Conservation (phyloP, 768 basidiomycete species). For the Leccinum pellstonianum region DNA sequence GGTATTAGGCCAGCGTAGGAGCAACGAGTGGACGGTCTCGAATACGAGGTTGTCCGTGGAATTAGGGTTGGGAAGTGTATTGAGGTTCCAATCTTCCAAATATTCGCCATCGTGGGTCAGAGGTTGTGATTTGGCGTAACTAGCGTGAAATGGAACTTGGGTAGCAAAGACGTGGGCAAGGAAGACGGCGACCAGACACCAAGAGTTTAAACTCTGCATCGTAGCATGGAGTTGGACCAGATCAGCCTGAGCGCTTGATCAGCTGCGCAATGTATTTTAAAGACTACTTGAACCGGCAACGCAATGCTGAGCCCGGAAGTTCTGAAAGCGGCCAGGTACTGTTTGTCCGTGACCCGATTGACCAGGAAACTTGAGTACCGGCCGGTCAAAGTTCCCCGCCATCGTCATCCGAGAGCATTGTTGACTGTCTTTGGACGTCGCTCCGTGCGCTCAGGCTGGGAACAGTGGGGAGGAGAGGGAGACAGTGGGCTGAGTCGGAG, state of each 20-base stretch:
- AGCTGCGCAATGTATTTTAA: neutral
- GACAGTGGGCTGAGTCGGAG: too few species aligned
- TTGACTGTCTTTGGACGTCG: neutral
- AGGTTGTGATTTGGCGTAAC: neutral
- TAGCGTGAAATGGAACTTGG: neutral
- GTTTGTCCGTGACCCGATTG: neutral
- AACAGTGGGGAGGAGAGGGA: too few species aligned
- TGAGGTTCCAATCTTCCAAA: neutral
- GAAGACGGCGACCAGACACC: neutral
- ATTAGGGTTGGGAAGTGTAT: neutral
- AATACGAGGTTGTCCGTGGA: slow-evolving; percentile 31
- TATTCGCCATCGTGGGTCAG: neutral
- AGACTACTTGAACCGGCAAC: neutral
- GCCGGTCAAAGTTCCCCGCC: neutral
- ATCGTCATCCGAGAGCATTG: neutral
- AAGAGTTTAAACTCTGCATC: neutral
- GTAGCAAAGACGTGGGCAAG: neutral
- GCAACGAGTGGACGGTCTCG: slow-evolving; percentile 23
- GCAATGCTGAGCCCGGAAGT: neutral
- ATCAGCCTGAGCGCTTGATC: neutral
- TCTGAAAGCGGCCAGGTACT: neutral
- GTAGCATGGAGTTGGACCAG: neutral
- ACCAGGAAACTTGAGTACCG: neutral
- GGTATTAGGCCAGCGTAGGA: slow-evolving; percentile 44
- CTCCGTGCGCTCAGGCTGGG: too few species aligned